phyloP scores from a whole-genome alignment of 345 rosid genomes.

The Microthlaspi erraticum region DNA sequence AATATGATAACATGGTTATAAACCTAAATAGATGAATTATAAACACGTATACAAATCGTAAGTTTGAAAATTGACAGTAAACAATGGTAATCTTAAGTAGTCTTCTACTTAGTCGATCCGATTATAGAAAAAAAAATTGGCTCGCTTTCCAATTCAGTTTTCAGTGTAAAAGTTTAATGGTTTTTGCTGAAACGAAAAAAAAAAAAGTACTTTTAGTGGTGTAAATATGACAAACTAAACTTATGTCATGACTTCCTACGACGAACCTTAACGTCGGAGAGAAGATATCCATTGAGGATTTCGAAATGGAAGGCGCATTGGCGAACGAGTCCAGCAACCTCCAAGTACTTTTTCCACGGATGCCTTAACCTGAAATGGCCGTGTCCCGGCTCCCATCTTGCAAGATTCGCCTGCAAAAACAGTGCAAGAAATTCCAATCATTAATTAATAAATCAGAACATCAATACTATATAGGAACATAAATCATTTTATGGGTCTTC shows the following conservation, averaged over 20 bases:
- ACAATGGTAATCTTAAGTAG: no score
- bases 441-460: conserved; percentile 8
- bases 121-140: neutral
- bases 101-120: conserved; percentile 8
- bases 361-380: conserved; percentile 71
- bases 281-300: conserved; percentile 56
- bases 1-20: neutral
- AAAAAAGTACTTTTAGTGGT: neutral
- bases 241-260: neutral
- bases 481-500: neutral
- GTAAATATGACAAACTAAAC: neutral
- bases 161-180: neutral
- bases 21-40: no score
- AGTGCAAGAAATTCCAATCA: neutral
- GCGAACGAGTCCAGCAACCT: conserved; percentile 65
- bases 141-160: neutral
- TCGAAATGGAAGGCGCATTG: conserved; percentile 81
- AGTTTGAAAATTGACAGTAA: no score
- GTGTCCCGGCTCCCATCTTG: conserved; percentile 88
- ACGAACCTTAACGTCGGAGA: conserved; percentile 56
- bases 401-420: conserved; percentile 69
- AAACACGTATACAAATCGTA: no score
- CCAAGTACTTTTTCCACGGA: conserved; percentile 79
- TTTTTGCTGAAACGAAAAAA: neutral
- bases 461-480: neutral